Base-by-base conservation (phyloP, 441 rosid genomes). In the Theobroma grandiflorum region DNA sequence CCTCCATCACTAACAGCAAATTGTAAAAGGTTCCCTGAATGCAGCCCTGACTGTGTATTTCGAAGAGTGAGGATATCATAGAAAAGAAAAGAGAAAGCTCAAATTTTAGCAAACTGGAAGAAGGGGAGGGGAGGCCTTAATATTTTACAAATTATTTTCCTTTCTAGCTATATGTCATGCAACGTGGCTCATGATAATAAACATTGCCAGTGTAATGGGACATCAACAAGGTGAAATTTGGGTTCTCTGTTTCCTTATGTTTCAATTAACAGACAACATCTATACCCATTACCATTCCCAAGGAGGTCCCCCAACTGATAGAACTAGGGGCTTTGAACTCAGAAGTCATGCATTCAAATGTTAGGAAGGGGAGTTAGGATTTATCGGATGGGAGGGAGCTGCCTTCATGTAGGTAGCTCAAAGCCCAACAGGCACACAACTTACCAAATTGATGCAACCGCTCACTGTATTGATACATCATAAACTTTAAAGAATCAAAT, bases 1-100 rank as follows among this genome's bases (percentile, higher is more conserved):
- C 95, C 95, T 77, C 92, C 97, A 86, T 91, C 88, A 62, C 86
- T 75, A 79, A 97, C 83, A 74, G 97, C 89, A 76, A 95, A 91
- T 38, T 96, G 95, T 72, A 97, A 55, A 84, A 94, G 93, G 85
- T 84, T 85, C 72, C 98, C 95, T 0, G 92, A 52, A 5, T 81
- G 83, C 78, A 94, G 80, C 58, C 86, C 93, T 78, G 91, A 87
- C 99, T 97, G 87, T 53, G 83, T 70, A 66, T 82, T 81, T 78
- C 64, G 75, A 79, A 7, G 10, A 12, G 59, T 35, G 50, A 20
- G 64, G 7, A 72, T 20, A 55, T 55, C 64, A 55, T 22, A 72
- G 37, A 53, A 72, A 72, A 35, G 76, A 37, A 53, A 6, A 55
- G 37, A 73, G 50, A 73, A 72, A 65, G 8, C 40, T 35, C 80